phyloP scores from a whole-genome alignment of 2,329 filamentous ascomycete species.

The Arthrobotrys conoides region DNA sequence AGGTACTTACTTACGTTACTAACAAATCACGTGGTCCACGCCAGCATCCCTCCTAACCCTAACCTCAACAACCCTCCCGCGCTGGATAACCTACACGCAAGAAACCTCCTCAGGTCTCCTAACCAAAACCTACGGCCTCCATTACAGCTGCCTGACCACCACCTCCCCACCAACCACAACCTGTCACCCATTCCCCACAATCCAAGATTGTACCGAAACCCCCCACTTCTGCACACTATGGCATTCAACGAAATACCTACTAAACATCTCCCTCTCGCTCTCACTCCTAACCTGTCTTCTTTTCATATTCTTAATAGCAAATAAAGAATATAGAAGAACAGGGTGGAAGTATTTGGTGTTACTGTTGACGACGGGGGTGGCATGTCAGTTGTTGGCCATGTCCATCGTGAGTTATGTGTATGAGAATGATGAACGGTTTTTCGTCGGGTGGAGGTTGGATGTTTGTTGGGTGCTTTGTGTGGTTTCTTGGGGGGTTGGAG shows the following conservation, averaged over 20 bases:
- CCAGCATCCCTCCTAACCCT: constrained; percentile 80
- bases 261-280: constrained; percentile 85
- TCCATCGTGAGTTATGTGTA: constrained; percentile 63
- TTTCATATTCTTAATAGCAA: constrained; percentile 76
- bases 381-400: constrained; percentile 61
- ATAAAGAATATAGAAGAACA: constrained; percentile 81
- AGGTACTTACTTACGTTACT: background rate
- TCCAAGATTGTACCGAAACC: constrained; percentile 76
- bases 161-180: constrained; percentile 64
- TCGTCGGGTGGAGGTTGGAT: constrained; percentile 63
- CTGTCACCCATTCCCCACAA: constrained; percentile 78
- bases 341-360: constrained; percentile 68
- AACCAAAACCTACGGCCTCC: constrained; percentile 81
- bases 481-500: constrained; percentile 62
- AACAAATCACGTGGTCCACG: constrained; percentile 8
- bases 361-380: constrained; percentile 40
- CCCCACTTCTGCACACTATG: constrained; percentile 92
- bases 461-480: constrained; percentile 63
- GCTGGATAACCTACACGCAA: constrained; percentile 79
- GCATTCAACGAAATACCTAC: constrained; percentile 88
- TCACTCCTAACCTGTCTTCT: constrained; percentile 85
- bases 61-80: constrained; percentile 77
- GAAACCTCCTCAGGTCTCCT: constrained; percentile 69
- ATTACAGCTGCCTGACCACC: constrained; percentile 80
- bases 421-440: constrained; percentile 64